Conservation (phyloP, 176 grass and related monocot species). For the Oryza meyeriana region DNA sequence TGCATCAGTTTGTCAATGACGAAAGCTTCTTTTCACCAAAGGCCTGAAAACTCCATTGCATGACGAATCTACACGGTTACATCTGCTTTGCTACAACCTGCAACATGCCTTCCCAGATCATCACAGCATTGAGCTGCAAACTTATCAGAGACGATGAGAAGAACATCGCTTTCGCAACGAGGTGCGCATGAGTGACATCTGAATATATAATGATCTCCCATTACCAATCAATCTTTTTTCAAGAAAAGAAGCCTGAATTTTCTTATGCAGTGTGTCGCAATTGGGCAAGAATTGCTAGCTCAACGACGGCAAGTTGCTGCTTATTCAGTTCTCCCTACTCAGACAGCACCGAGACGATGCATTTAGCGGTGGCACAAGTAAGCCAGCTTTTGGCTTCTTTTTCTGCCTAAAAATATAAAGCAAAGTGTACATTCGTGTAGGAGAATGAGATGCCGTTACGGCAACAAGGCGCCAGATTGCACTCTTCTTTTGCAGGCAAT, state of each 20-base stretch:
- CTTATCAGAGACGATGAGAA: not conserved
- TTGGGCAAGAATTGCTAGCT: not conserved
- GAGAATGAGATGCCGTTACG: constrained; percentile 30
- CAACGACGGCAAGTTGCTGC: constrained; percentile 41
- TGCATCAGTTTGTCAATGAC: not conserved
- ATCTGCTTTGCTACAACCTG: not conserved
- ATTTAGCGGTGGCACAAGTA: not conserved
- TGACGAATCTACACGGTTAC: not conserved
- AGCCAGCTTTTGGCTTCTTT: not conserved
- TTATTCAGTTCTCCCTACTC: constrained; percentile 37
- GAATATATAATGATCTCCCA: not conserved
- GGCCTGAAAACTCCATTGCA: not conserved
- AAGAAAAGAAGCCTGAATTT: not conserved
- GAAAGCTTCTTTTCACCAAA: not conserved
- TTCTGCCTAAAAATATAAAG: constrained; percentile 11
- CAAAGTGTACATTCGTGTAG: not conserved
- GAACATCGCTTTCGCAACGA: not conserved
- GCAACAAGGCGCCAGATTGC: constrained; percentile 19
- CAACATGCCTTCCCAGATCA: not conserved
- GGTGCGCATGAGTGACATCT: not conserved
- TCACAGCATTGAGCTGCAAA: not conserved
- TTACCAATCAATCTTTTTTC: not conserved
- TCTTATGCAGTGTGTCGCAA: not conserved
- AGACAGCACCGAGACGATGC: constrained; percentile 33
- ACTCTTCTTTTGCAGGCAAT: not conserved